Percentiles rank a stretch among this genome's conserved stretches.
These are phyloP conservation scores for Debaryomyces tyrocola DNA, from an alignment of 805 yeast genomes.

Conservation along the genomic window DNA sequence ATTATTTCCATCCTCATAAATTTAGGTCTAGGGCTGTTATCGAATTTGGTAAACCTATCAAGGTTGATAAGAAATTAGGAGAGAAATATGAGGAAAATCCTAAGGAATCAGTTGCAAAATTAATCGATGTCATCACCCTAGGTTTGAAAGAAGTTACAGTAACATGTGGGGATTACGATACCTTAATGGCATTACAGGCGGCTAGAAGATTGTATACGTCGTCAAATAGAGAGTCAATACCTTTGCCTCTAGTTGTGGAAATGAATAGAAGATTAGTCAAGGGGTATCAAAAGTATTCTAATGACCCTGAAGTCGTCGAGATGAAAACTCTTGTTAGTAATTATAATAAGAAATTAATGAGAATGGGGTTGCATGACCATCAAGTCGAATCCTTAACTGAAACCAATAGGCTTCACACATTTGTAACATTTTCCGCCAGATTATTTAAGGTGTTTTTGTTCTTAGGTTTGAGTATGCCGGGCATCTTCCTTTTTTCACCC, in stretches of 20 bases:
- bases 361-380: conserved; percentile 40
- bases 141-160: conserved; percentile 40
- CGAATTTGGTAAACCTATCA: conserved; percentile 44
- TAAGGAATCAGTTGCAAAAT: conserved; percentile 24
- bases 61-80: conserved; percentile 29
- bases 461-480: conserved; percentile 37
- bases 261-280: conserved; percentile 39
- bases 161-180: conserved; percentile 42
- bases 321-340: conserved; percentile 29
- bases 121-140: conserved; percentile 30
- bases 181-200: conserved; percentile 43
- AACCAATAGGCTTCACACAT: conserved; percentile 19
- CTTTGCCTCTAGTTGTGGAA: conserved; percentile 42
- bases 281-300: conserved; percentile 35
- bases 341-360: conserved; percentile 31
- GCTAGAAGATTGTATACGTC: conserved; percentile 41
- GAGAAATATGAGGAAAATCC: conserved; percentile 24
- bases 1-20: conserved; percentile 42
- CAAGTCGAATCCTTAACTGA: conserved; percentile 33
- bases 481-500: conserved; percentile 38
- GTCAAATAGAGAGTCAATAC: conserved; percentile 32
- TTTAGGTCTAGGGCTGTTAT: conserved; percentile 43
- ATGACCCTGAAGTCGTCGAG: conserved; percentile 33
- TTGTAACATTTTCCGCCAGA: conserved; percentile 24
- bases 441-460: conserved; percentile 27